Evolutionary conservation across 441 rosid species (phyloP), one percentile per base, ranked within the genome.

Genomic region (Pelargonium citronellum): DNA sequence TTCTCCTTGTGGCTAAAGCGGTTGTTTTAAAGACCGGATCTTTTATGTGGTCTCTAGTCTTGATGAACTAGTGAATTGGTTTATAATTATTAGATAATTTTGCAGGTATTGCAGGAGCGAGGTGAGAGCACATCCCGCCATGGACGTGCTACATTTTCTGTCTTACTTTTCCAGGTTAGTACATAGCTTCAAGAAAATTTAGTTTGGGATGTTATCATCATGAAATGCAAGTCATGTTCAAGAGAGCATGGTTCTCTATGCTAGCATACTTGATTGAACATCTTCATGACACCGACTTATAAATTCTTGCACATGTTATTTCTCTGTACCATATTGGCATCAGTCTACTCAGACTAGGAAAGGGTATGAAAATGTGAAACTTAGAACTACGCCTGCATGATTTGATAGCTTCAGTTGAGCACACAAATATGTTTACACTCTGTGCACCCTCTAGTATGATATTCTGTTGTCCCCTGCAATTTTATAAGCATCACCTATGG

Each of bases 41-140:
- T 17, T 57, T 0, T 17, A 17, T 57, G 7, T 30, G 22, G 63
- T 17, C 63, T 37, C 41, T 37, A 37, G 3, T 19, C 73, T 71
- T 67, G 73, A 67, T 74, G 49, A 68, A 66, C 60, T 43, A 66
- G 64, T 69, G 68, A 74, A 65, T 62, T 77, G 34, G 74, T 69
- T 74, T 57, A 57, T 24, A 57, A 71, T 74, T 57, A 57, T 24
- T 17, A 71, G 69, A 39, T 68, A 37, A 11, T 70, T 79, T 64
- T 83, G 73, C 88, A 95, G 99, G 99, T 95, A 74, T 87, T 95
- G 83, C 99, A 91, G 78, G 99, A 95, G 83, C 86, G 99, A 67
- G 96, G 97, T 67, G 99, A 95, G 85, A 95, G 97, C 81, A 95
- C 99, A 75, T 95, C 97, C 11, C 96, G 97, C 67, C 99, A 95